Evolutionary conservation across 75 land plant species (phyloP), one percentile per base, ranked within the genome.

Genomic region (Sequoia sempervirens): DNA sequence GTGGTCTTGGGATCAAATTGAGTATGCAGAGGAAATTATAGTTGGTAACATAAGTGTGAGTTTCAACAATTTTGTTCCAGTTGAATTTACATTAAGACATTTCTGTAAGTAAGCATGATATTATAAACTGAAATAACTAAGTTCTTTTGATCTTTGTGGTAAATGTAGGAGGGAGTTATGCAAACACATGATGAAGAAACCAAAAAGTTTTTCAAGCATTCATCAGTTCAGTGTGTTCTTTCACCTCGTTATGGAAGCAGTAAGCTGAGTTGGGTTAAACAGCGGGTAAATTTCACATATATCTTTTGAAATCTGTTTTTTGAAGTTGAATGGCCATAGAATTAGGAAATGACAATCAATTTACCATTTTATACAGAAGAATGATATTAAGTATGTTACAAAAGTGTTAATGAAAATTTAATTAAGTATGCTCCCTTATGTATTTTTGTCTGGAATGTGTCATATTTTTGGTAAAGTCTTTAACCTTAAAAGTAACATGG

Each of bases 161-260:
- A 40, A 26, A 52, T 90, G 86, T 90, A 96, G 98, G 91, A 87
- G 82, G 96, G 96, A 61, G 93, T 96, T 70, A 96, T 94, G 98
- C 90, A 89, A 82, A 91, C 93, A 47, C 94, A 94, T 85, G 96
- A 96, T 83, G 98, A 96, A 85, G 96, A 96, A 85, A 94, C 98
- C 14, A 84, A 84, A 69, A 94, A 88, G 75, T 96, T 93, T 80
- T 96, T 96, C 81, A 89, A 82, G 75, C 96, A 94, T 75, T 91
- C 96, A 56, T 86, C 85, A 78, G 96, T 96, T n/a, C 84, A 87
- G 13, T 96, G 98, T 87, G 90, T 94, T 58, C 88, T 96, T 53
- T 69, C 92, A 79, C 98, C 97, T 80, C 95, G 98, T 40, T 96
- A 96, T 88, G 95, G 90, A 28, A 96, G 96, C 87, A 89, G 82